Evolutionary conservation across 108 stramenopile species (phyloP), one percentile per base, ranked within the genome.

Genomic region (Cyclotella atomus): DNA sequence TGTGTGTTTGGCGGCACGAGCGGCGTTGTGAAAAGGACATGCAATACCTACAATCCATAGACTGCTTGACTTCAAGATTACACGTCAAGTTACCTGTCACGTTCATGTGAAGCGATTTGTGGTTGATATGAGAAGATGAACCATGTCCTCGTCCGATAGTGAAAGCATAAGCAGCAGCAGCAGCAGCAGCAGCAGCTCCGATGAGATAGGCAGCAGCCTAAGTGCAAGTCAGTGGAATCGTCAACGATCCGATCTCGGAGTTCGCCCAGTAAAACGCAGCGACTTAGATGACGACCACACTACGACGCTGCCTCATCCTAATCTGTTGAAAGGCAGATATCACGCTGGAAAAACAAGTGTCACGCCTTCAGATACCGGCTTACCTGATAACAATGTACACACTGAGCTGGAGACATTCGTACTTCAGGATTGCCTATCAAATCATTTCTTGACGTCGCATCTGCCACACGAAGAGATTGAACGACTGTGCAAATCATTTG

Each of bases 401-500:
- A 52, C 73, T 30, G 73, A 68, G 27, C 59, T 68, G 44, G 79
- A 80, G 67, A 52, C n/a, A n/a, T 30, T 59, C 23, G 79, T 80
- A 0, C 67, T 80, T 17, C 21, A 44, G 24, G 79, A 80, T 63
- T 80, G 79, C 28, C 32, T 80, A 12, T 65, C 72, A 17, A 74
- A 50, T 25, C 72, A 80, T 33, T 73, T 80, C 34, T 63, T 80
- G 49, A 50, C 49, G n/a, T 52, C 71, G 4, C 38, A 66, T 24
- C 43, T 68, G 9, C 56, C 74, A 8, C 8, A 56, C 23, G 14
- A 1, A 12, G 62, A 68, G 49, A 17, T 77, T 15, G 70, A 63
- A 21, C 41, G 36, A 8, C 38, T 84, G 10, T 54, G 38, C 15
- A 16, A 54, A 1, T 25, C 32, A 19, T 84, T 84, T 54, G 54